phyloP scores from a whole-genome alignment of 106 monocot genomes.

The Gastrodia elata region DNA sequence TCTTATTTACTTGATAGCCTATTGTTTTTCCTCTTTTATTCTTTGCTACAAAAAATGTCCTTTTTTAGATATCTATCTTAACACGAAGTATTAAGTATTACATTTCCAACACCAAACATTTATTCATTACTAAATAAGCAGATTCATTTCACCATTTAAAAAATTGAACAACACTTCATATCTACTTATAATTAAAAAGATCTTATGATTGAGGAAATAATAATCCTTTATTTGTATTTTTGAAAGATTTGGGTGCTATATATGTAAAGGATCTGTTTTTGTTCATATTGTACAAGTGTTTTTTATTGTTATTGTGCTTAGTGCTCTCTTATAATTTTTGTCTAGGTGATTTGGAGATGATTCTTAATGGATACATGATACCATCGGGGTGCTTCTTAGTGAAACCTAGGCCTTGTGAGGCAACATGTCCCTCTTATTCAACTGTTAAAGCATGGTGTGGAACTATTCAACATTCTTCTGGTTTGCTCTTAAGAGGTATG shows the following conservation, averaged over 20 bases:
- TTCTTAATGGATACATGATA: slow-evolving; percentile 35
- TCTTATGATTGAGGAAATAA: not conserved
- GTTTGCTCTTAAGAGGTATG: slow-evolving; percentile 18
- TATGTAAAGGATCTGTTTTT: too few species aligned
- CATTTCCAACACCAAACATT: too few species aligned
- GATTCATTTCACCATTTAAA: too few species aligned
- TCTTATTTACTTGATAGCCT: not conserved
- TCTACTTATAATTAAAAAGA: too few species aligned
- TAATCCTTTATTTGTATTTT: not conserved
- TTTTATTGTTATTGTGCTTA: not conserved
- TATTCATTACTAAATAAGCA: too few species aligned
- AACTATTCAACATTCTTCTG: slow-evolving; percentile 1
- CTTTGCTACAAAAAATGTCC: not conserved
- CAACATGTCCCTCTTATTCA: slow-evolving; percentile 4
- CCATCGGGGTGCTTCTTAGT: slow-evolving; percentile 16
- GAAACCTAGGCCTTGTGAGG: slow-evolving; percentile 14
- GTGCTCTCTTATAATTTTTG: not conserved
- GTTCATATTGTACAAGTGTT: too few species aligned
- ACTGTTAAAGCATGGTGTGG: slow-evolving; percentile 6
- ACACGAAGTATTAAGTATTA: too few species aligned
- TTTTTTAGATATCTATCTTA: too few species aligned
- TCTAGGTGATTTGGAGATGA: slow-evolving; percentile 24
- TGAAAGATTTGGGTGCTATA: not conserved
- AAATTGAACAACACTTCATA: too few species aligned
- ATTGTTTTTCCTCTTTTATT: not conserved